Conservation (phyloP, 2,329 filamentous ascomycete genomes). For the Pyricularia sp. region DNA sequence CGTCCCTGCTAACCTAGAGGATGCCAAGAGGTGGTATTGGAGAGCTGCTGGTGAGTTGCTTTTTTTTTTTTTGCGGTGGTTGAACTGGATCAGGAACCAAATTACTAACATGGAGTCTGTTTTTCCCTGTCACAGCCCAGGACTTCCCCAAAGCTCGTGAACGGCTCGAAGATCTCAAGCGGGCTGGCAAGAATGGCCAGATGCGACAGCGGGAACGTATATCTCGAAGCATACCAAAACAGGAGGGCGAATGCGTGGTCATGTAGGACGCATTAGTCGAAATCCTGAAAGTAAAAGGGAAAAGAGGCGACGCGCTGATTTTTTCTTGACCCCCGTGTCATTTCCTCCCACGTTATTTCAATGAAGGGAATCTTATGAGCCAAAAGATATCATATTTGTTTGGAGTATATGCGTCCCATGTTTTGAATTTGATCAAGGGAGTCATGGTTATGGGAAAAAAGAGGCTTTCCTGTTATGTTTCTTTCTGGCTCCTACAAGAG, state of each 20-base stretch:
- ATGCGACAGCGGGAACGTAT: conserved; percentile 61
- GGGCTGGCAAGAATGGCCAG: conserved; percentile 56
- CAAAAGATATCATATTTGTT: not conserved
- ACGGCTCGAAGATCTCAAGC: conserved; percentile 82
- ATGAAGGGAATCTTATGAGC: not conserved
- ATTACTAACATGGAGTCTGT: not conserved
- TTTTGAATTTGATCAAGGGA: not conserved
- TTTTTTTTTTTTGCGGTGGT: conserved; percentile 13
- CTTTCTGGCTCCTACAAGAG: not conserved
- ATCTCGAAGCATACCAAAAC: conserved; percentile 69
- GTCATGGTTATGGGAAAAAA: not conserved
- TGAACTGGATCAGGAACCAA: no score
- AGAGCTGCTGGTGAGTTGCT: conserved; percentile 74
- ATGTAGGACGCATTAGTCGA: conserved; percentile 43
- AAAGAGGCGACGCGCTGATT: not conserved
- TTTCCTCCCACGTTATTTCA: not conserved
- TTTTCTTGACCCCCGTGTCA: not conserved
- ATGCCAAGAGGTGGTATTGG: conserved; percentile 98
- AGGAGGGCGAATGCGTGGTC: conserved; percentile 75
- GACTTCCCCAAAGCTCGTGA: conserved; percentile 90
- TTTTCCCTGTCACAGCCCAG: conserved; percentile 50
- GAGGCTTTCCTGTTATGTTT: not conserved
- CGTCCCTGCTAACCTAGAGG: conserved; percentile 71
- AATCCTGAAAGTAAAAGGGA: not conserved
- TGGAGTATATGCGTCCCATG: not conserved